Conservation (phyloP, 2,329 filamentous ascomycete species). For the Monosporascus sp. region DNA sequence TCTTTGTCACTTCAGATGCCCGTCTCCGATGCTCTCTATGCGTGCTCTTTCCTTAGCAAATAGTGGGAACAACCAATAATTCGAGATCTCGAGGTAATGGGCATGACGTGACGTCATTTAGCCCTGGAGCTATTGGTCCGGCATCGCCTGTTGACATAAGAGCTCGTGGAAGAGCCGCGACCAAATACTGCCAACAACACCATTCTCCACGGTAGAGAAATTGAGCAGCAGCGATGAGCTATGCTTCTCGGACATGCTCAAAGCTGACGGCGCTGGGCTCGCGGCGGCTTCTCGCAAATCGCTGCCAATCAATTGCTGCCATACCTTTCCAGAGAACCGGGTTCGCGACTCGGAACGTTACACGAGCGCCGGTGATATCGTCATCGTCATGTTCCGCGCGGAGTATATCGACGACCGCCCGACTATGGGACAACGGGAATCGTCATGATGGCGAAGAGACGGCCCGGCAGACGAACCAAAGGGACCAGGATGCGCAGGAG, state of each 20-base stretch:
- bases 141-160: too few relatives aligned
- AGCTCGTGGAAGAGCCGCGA: too few relatives aligned
- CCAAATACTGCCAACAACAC: too few relatives aligned
- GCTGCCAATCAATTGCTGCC: not conserved
- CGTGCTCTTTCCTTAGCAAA: too few relatives aligned
- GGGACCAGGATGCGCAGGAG: constrained; percentile 24
- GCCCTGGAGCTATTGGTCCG: too few relatives aligned
- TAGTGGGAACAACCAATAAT: too few relatives aligned
- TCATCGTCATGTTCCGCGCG: constrained; percentile 2
- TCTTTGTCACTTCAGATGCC: too few relatives aligned
- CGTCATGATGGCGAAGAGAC: constrained; percentile 11
- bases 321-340: not conserved
- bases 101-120: too few relatives aligned
- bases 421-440: constrained; percentile 6
- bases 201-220: not conserved
- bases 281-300: constrained; percentile 9
- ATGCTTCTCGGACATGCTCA: constrained; percentile 22
- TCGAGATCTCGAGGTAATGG: too few relatives aligned
- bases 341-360: not conserved
- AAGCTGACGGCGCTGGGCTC: constrained; percentile 16
- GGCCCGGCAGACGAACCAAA: constrained; percentile 19
- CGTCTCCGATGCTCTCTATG: too few relatives aligned
- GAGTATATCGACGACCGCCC: constrained; percentile 8
- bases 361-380: not conserved
- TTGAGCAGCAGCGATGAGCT: constrained; percentile 23